Evolutionary conservation across 208 protist genomes (phyloP), one percentile per base, ranked within the genome.

Genomic region (Angomonas deanei): DNA sequence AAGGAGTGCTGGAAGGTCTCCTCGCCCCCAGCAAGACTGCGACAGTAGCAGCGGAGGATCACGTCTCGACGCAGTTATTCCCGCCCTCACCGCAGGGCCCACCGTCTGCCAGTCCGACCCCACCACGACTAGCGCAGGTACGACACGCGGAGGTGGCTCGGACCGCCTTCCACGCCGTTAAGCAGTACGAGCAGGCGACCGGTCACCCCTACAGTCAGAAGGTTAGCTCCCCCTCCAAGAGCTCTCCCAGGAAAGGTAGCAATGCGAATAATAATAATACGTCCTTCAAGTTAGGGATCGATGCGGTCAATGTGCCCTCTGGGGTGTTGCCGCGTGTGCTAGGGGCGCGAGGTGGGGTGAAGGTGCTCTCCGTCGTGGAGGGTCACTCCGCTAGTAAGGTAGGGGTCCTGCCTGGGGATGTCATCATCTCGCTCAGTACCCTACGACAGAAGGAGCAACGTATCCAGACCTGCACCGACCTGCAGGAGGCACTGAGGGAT

Each of bases 321-420:
- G 78, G 76, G 3, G 61, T 74, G 46, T 62, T 88, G 53, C 80
- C 80, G 24, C 64, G 59, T 21, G 26, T 56, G 10, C 54, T 82
- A 21, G 58, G 66, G 19, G 34, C 61, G 27, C 64, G 59, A 13
- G 72, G 76, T 26, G 81, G 77, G 15, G 82, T 88, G 31, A 68
- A 75, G 23, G 78, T 88, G 61, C 52, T 83, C 24, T 64, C 72
- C 2, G 68, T 85, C 1, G 61, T 48, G 13, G 54, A 28, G 1
- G 69, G 60, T 2, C 64, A 76, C 28, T 30, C 68, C 13, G 82
- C 82, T 11, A 70, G 72, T 34, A 36, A 61, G 34, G 74, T 63
- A 23, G 80, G 80, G 5, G 2, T 88, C 17, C 60, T 66, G 26
- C 21, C 66, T n/a, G 78, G 78, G 6, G 82, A 88, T 55, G 61